A percentile compares a stretch with the other conserved stretches of the same genome.
Evolutionary conservation across 129 eudicot species (phyloP).

Genomic region (Ambrosia artemisiifolia): DNA sequence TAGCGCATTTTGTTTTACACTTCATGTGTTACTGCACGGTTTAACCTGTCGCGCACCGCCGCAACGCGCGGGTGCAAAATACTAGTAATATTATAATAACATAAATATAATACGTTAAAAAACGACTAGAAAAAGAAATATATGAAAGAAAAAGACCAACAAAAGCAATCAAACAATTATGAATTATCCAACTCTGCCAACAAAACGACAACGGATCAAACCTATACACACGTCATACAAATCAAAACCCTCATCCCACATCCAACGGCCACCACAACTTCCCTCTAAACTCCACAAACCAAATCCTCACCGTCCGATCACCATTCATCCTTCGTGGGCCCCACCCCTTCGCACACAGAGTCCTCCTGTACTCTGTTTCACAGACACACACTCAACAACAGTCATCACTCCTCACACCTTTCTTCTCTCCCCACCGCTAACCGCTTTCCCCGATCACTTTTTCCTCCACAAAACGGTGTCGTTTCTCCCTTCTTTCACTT

Average conservation of each 20-base stretch:
- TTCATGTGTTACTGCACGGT: too few species aligned
- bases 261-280: conserved; percentile 23
- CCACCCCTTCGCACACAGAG: neutral
- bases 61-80: too few species aligned
- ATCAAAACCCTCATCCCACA: neutral
- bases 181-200: neutral
- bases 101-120: too few species aligned
- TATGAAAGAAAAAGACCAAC: neutral
- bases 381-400: neutral
- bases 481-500: conserved; percentile 11
- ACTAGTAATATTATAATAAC: too few species aligned
- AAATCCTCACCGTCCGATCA: conserved; percentile 21
- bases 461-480: neutral
- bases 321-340: neutral
- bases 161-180: neutral
- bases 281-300: conserved; percentile 27
- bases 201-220: neutral
- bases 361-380: conserved; percentile 26
- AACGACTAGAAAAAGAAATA: neutral
- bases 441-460: neutral
- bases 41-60: too few species aligned
- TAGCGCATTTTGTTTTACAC: too few species aligned
- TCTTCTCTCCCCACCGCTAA: conserved; percentile 31
- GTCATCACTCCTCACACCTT: conserved; percentile 17
- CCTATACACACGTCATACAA: neutral